phyloP scores from a whole-genome alignment of 441 rosid species.

The Populus hybrid region DNA sequence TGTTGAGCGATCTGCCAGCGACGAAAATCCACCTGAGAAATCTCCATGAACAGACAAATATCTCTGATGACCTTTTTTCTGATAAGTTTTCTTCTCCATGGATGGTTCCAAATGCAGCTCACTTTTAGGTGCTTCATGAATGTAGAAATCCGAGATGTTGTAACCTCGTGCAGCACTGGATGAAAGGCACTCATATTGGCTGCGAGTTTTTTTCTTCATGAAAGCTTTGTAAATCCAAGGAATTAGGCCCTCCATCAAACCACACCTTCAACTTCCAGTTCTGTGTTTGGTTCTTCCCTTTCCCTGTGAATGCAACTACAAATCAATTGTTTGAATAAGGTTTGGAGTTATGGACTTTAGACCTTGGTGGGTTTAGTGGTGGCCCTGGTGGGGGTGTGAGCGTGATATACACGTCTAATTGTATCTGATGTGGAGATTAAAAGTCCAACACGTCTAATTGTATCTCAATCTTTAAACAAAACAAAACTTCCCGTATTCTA shows the following conservation, averaged over 20 bases:
- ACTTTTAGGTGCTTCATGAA: background rate
- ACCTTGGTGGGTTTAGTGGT: slow-evolving; percentile 25
- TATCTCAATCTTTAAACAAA: background rate
- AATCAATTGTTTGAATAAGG: background rate
- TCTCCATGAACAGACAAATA: slow-evolving; percentile 47
- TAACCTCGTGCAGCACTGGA: slow-evolving; percentile 37
- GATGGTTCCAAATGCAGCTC: background rate
- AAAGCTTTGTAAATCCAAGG: slow-evolving; percentile 65
- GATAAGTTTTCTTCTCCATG: background rate
- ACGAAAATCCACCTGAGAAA: slow-evolving; percentile 16
- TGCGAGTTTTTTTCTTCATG: slow-evolving; percentile 47
- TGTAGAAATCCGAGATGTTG: slow-evolving; percentile 32
- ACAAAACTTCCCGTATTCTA: background rate
- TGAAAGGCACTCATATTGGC: slow-evolving; percentile 66
- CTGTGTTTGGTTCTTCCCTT: background rate
- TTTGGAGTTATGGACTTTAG: background rate
- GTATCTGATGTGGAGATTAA: background rate
- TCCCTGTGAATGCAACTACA: slow-evolving; percentile 1
- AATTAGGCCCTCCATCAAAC: slow-evolving; percentile 72
- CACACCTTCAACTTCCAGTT: no score
- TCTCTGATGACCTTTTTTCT: slow-evolving; percentile 36
- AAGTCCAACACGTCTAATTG: slow-evolving; percentile 29
- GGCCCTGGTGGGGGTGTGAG: background rate
- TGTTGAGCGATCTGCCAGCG: background rate
- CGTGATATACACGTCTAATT: slow-evolving; percentile 26